Evolutionary conservation across 1,139 yeast genomes (phyloP), one percentile per base, ranked within the genome.

Genomic region (Suhomyces bribrorum): DNA sequence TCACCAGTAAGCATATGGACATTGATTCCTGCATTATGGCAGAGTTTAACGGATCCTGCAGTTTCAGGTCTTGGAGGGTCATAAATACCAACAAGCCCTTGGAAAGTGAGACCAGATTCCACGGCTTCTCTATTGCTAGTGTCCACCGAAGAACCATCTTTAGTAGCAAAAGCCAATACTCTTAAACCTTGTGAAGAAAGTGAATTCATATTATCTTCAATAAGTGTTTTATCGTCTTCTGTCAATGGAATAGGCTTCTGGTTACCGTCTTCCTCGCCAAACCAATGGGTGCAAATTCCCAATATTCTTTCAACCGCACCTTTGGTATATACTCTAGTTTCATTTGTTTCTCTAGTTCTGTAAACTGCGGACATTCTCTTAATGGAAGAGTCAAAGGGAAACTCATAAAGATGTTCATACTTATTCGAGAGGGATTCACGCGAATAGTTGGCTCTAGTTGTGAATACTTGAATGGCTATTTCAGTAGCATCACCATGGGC

Each of bases 31-130:
- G 81, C 81, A 39, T 56, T 59, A 48, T 70, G 69, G 49, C 81
- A 75, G 40, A 62, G 56, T 40, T 60, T 61, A 20, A 76, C 75
- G 2, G 78, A 63, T 9, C 56, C 61, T 2, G 62, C 60, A 13
- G 77, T 77, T 52, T 75, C 81, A 5, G 68, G 69, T 40, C 81
- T 65, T 20, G 81, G 81, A 26, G 81, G 81, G 48, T 76, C 81
- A 43, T 73, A 68, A 46, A 76, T 68, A 17, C 79, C 79, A 35
- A 72, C 72, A 44, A 75, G 62, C 1, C 81, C 81, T 40, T 69
- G 67, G 54, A 75, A 73, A 3, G 62, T 57, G 43, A 69, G 51
- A 26, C 58, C 54, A 12, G 53, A 44, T 49, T 73, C 78, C 29
- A 69, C 57, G 5, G 26, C 32, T 13, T 57, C 65, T 35, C 69